A percentile compares a stretch with the other conserved stretches of the same genome.
Evolutionary conservation across 805 yeast genomes (phyloP).

Genomic region (Kluyveromyces dobzhanskii): DNA sequence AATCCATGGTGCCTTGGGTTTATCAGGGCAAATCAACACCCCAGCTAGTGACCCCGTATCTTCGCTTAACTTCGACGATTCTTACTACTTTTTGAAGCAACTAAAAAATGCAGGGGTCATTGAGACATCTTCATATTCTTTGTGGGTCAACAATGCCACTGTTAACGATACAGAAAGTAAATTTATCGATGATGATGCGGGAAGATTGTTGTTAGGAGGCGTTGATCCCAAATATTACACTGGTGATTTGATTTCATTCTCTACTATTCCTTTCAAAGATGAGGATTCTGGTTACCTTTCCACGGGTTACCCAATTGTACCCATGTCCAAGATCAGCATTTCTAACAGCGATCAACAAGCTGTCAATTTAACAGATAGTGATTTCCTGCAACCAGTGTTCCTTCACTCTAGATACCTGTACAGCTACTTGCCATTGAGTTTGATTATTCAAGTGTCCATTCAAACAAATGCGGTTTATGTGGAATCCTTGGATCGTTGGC

Average conservation of each 20-base stretch:
- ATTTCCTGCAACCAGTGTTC: conserved; percentile 42
- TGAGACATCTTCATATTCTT: conserved; percentile 36
- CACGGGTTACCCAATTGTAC: conserved; percentile 38
- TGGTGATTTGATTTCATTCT: conserved; percentile 43
- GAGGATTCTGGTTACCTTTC: conserved; percentile 13
- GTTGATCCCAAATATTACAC: conserved; percentile 39
- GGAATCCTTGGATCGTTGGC: conserved; percentile 42
- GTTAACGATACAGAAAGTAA: conserved; percentile 1
- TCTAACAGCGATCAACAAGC: conserved; percentile 34
- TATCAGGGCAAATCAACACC: conserved; percentile 28
- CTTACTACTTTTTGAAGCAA: conserved; percentile 28
- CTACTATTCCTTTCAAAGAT: conserved; percentile 38
- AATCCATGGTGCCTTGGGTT: conserved; percentile 38
- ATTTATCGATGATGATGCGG: conserved; percentile 13
- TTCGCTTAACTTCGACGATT: conserved; percentile 13
- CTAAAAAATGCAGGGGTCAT: conserved; percentile 28
- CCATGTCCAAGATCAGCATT: conserved; percentile 38
- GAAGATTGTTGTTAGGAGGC: conserved; percentile 47
- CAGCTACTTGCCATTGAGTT: conserved; percentile 45
- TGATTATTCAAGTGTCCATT: conserved; percentile 53
- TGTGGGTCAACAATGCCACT: conserved; percentile 25
- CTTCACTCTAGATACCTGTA: conserved; percentile 47
- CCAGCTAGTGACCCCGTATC: conserved; percentile 13
- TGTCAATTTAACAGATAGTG: conserved; percentile 29
- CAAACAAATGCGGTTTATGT: conserved; percentile 62